These are phyloP conservation scores for Colletotrichum camelliae DNA, from an alignment of 2,329 filamentous ascomycete species.

Conservation along the genomic window DNA sequence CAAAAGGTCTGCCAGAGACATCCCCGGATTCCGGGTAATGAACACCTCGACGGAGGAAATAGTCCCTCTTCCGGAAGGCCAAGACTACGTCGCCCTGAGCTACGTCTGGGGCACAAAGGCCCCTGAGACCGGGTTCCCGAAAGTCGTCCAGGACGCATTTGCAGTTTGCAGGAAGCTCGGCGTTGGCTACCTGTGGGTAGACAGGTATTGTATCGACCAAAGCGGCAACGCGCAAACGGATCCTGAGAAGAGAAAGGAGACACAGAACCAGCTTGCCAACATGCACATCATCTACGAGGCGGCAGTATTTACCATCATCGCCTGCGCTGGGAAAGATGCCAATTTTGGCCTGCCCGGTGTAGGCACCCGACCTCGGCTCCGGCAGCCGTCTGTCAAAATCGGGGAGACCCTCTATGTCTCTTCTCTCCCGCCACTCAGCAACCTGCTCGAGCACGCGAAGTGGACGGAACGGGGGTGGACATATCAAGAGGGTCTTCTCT, in stretches of 20 bases:
- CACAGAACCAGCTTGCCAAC: constrained; percentile 31
- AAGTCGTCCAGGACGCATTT: constrained; percentile 28
- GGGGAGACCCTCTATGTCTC: constrained; percentile 1
- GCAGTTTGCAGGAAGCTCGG: constrained; percentile 36
- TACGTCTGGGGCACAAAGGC: constrained; percentile 35
- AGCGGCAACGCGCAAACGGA: constrained; percentile 14
- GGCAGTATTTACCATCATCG: constrained; percentile 42
- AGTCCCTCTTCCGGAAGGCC: neutral
- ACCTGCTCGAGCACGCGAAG: constrained; percentile 32
- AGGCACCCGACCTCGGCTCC: constrained; percentile 31
- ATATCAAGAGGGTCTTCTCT: constrained; percentile 42
- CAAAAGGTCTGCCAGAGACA: neutral
- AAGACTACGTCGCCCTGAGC: constrained; percentile 35
- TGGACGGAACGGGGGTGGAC: constrained; percentile 45
- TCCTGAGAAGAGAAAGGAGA: constrained; percentile 17
- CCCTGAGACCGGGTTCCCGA: neutral
- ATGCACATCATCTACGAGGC: constrained; percentile 46
- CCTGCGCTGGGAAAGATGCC: constrained; percentile 38
- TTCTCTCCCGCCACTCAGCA: neutral
- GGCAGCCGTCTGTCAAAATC: constrained; percentile 28
- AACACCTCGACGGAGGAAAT: neutral
- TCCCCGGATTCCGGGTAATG: neutral
- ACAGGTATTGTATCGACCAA: constrained; percentile 38
- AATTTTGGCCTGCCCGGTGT: constrained; percentile 41
- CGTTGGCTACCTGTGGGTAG: constrained; percentile 43